Base-by-base conservation (phyloP, 495 filamentous ascomycete species). In the Neurospora intermedia region DNA sequence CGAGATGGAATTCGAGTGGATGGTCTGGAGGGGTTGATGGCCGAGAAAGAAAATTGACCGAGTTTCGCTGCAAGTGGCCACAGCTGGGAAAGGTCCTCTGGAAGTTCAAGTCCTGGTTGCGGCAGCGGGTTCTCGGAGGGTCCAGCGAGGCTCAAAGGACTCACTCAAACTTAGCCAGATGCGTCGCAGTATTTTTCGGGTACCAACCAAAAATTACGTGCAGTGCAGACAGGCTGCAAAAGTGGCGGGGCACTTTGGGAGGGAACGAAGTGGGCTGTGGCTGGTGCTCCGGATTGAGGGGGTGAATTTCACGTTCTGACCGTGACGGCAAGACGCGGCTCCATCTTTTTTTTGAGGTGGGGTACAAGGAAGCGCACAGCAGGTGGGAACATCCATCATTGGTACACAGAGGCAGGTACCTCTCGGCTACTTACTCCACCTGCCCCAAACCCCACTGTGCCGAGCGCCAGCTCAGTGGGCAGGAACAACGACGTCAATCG, bases 101-200 rank as follows among this genome's bases (percentile, higher is more conserved):
- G 54, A 66, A 66, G 54, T 35, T 66, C 54, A 66, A 66, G 15
- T 38, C 27, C 31, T 66, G 54, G 54, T 66, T 66, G 54, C 54
- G 54, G 54, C 54, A 15, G 54, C 72, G 72, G 69, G 69, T 73
- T 43, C 70, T 72, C 43, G 27, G 71, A 23, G 71, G 38, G 59
- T 46, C 40, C 70, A 45, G 43, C n/a, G 48, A 35, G 42, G 70
- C 70, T 76, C 74, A 77, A 77, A 76, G 72, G 54, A 62, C 54
- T 59, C 48, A 40, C 39, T 41, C 40, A 74, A 71, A 78, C 70
- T 77, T 75, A 78, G 73, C 45, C n/a, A 40, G 54, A 72, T 73
- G 39, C 62, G 54, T 74, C 76, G 77, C 77, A 79, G 73, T 75
- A 71, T 73, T 80, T 80, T 78, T 77, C 73, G 62, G 59, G 54